Evolutionary conservation across 2,329 filamentous ascomycete genomes (phyloP).

Genomic region (Trichoderma sp.): DNA sequence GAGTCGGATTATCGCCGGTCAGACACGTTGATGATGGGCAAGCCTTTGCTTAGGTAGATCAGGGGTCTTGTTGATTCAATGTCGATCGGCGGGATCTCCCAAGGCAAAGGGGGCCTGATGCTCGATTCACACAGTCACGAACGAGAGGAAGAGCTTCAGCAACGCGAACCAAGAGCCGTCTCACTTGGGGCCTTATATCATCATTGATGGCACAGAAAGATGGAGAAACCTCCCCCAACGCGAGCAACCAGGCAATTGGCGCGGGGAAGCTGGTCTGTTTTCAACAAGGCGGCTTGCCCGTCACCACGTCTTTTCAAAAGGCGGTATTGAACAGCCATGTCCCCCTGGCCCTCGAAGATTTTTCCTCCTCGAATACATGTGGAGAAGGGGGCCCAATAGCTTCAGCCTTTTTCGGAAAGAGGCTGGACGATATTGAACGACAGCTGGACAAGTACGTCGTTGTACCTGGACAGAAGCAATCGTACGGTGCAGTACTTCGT

Average conservation of each 20-base stretch:
- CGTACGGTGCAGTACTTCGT: neutral
- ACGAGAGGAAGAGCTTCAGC: conserved; percentile 2
- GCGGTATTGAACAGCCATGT: conserved; percentile 22
- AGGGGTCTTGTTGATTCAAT: neutral
- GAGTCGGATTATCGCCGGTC: neutral
- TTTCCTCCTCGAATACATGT: neutral
- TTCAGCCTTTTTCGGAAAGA: conserved; percentile 2
- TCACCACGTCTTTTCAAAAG: conserved; percentile 24
- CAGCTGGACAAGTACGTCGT: neutral
- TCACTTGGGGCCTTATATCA: conserved; percentile 24
- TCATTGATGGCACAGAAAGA: conserved; percentile 11
- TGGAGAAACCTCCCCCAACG: conserved; percentile 21
- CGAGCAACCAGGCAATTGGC: conserved; percentile 22
- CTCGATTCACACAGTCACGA: conserved; percentile 7
- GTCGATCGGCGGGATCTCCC: neutral
- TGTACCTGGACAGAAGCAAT: neutral
- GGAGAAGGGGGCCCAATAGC: conserved; percentile 5
- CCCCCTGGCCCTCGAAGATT: conserved; percentile 9
- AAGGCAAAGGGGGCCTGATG: neutral
- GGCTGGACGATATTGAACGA: neutral
- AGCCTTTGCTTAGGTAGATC: neutral
- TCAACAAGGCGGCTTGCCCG: conserved; percentile 3
- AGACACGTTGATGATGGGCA: neutral
- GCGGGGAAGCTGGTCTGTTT: conserved; percentile 28
- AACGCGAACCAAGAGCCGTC: conserved; percentile 3